Evolutionary conservation across 805 yeast genomes (phyloP), one percentile per base, ranked within the genome.

Genomic region (Peterozyma xylosa): DNA sequence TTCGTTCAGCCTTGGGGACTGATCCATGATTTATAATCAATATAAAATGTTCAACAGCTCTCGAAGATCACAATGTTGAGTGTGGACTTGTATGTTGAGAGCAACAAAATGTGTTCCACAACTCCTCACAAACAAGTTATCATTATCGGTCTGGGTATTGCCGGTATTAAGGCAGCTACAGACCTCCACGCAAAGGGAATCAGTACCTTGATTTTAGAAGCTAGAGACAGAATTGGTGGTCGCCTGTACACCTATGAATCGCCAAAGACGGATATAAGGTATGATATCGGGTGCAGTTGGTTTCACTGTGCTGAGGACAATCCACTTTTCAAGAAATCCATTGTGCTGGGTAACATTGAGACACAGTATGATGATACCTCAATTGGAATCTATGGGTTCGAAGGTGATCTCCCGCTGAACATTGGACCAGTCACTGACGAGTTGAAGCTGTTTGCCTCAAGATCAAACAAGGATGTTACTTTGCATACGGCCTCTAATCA

Each of bases 231-330:
- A 42, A 53, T 70, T 29, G 78, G 77, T 13, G 78, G 78, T 5
- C 54, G 78, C 47, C 54, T 72, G 15, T 48, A 58, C 44, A 60
- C 62, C 9, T 54, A 58, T 13, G 49, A 61, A 9, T 53, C 57
- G 40, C 30, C 51, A 34, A 52, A 43, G 7, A 52, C 60, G 1
- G 15, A 48, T 9, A 43, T 53, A 17, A 49, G 48, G 10, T 72
- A 71, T 48, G 80, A 74, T 53, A 48, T 73, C 15, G 80, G 80
- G 2, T 79, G 77, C 2, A 64, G 76, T 11, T 74, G 80, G 80
- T 74, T 72, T 52, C 80, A 74, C 50, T 74, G 73, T 33, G 57
- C 70, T 9, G 56, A 68, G 30, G 62, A 64, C 42, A 74, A 74
- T 48, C 60, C 62, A 2, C 58, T 68, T 6, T 63, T 73, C 42